These are phyloP conservation scores for Plectranthus barbatus DNA, from an alignment of 257 asterid genomes.

Conservation along the genomic window DNA sequence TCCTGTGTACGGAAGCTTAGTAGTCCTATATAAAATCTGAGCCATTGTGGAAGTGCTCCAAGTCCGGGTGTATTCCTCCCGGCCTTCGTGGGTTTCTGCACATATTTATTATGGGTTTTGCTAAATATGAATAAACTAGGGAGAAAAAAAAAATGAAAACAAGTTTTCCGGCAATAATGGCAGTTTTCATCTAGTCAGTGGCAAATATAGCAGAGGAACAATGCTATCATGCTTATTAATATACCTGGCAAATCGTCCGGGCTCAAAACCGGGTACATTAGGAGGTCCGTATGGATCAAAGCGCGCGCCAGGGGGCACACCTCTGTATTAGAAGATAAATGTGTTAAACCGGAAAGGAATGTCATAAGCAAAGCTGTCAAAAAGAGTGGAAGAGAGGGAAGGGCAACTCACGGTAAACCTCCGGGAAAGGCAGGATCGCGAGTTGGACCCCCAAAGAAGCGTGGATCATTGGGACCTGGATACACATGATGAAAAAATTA, in stretches of 20 bases:
- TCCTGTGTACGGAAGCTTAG: background rate
- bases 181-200: background rate
- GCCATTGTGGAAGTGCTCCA: constrained; percentile 35
- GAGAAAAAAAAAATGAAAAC: background rate
- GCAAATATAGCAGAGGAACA: background rate
- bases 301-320: constrained; percentile 83
- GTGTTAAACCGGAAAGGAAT: background rate
- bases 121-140: background rate
- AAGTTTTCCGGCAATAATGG: no score
- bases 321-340: constrained; percentile 28
- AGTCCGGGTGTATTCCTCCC: constrained; percentile 38
- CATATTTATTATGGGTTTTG: background rate
- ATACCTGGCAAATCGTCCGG: constrained; percentile 69
- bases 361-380: background rate
- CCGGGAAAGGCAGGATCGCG: constrained; percentile 49
- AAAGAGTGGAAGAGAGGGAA: background rate
- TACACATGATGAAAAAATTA: background rate
- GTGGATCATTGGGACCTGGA: constrained; percentile 77
- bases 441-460: constrained; percentile 53
- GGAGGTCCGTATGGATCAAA: constrained; percentile 96
- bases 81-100: constrained; percentile 33
- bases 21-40: constrained; percentile 25
- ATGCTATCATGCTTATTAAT: no score
- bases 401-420: constrained; percentile 39
- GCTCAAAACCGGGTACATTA: constrained; percentile 78